Conservation (phyloP, 495 filamentous ascomycete genomes). For the Corynascus novoguineensis region DNA sequence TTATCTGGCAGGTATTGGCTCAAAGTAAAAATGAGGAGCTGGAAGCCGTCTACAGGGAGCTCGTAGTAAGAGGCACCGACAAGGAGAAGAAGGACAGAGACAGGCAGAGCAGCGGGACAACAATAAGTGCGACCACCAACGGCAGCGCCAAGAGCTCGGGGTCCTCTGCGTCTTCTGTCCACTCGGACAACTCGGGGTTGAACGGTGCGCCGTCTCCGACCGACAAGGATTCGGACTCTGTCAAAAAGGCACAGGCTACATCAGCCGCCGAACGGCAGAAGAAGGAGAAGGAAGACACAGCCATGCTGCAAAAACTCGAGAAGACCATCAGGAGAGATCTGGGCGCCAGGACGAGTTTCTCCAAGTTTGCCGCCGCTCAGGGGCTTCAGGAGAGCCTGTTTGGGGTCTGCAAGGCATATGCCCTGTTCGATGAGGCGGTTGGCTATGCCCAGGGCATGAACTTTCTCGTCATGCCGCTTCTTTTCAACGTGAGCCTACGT, state of each 20-base stretch:
- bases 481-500: conserved; percentile 88
- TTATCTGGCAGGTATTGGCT: conserved; percentile 95
- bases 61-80: conserved; percentile 74
- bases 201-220: conserved; percentile 53
- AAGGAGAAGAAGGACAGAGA: conserved; percentile 72
- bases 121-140: conserved; percentile 36
- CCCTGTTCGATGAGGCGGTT: conserved; percentile 86
- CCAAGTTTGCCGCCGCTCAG: conserved; percentile 81
- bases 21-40: conserved; percentile 89
- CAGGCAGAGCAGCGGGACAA: conserved; percentile 46
- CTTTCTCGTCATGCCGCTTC: conserved; percentile 92
- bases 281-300: conserved; percentile 71
- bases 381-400: conserved; percentile 93
- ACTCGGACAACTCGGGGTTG: conserved; percentile 70
- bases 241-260: conserved; percentile 60
- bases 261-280: conserved; percentile 61
- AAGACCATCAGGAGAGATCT: conserved; percentile 86
- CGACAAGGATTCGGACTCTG: conserved; percentile 59
- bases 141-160: conserved; percentile 54
- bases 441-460: conserved; percentile 99
- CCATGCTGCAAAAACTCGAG: conserved; percentile 71
- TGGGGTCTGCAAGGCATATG: conserved; percentile 95
- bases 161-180: conserved; percentile 76
- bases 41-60: conserved; percentile 78
- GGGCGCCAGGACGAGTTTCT: conserved; percentile 90